Base-by-base conservation (phyloP, 2,329 filamentous ascomycete species). In the Cladosporium colombiae region DNA sequence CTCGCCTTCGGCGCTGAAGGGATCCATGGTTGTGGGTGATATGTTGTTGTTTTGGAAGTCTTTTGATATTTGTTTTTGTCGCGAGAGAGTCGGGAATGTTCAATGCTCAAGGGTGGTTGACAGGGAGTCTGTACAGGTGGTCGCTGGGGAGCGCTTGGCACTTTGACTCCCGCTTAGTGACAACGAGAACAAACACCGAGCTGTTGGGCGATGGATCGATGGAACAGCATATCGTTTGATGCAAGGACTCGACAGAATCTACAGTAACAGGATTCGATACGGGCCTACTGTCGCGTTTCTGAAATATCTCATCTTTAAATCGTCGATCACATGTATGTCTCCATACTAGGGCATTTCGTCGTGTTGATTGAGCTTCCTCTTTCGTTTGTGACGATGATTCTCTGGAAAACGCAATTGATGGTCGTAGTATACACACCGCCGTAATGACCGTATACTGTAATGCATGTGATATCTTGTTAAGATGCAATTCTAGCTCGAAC, bases 111-210 rank as follows among this genome's bases (percentile, higher is more conserved):
- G 27, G 27, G 27, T 55, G 52, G 27, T 33, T 18, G 27, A 33
- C 10, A 55, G 52, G 52, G 52, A 57, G 55, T 57, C 29, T 57
- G 55, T 57, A 57, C 55, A 57, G 55, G 55, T 57, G 55, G 55
- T 57, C 55, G 55, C n/a, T 37, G 33, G 33, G 33, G 33, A 57
- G 31, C 55, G 55, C 58, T 61, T 61, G 58, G 58, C 37, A 55
- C 27, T 31, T 59, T 59, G 59, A 33, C 35, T 31, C 29, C 3
- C 91, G 93, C 79, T 97, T 97, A 10, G 94, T 94, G 2, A 94
- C 94, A 29, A 97, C 93, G 69, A 97, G 37, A n/a, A 46, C 40
- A 46, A 46, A 46, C 18, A 44, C 37, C 37, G 37, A 44, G 37
- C 37, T n/a, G 37, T 10, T 13, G n/a, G 14, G 35, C 35, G 35